Evolutionary conservation across 768 basidiomycete genomes (phyloP), one percentile per base, ranked within the genome.

Genomic region (Tricholoma flavovirens): DNA sequence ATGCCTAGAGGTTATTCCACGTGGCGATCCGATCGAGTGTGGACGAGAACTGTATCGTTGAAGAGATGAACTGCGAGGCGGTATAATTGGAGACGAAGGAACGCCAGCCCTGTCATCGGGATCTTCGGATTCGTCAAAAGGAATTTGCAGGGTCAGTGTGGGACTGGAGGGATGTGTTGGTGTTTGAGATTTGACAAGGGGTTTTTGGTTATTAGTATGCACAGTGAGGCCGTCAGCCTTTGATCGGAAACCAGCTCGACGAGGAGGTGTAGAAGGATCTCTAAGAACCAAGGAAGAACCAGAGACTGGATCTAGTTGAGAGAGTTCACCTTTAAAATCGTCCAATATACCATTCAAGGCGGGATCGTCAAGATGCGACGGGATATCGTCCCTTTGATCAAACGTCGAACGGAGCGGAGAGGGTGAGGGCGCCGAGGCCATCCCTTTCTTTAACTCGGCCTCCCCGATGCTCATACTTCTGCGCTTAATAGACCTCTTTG

Each of bases 391-490:
- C 54, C 51, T 49, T 52, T 55, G 50, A 38, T 64, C 67, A 64
- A 64, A 56, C 19, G 75, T 66, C 38, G 72, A 60, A 22, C 77
- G 73, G 5, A 72, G 69, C 21, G 72, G 71, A 49, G 72, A 71
- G 14, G 70, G 59, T 5, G 76, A 63, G 33, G 75, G 67, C 19
- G 75, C 61, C 46, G 74, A 66, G 2, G 71, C 54, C 56, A 74
- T 67, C 2, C 72, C 66, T 59, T 77, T 77, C 66, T 81, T 77
- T 49, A 80, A 61, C 36, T 87, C 87, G 6, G 77, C 77, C 64
- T 87, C 83, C 51, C 86, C 80, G 51, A 87, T 81, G 60, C 88
- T 90, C 80, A 85, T 81, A 65, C 87, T 90, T 57, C 88, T 74
- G 61, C 86, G 80, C 61, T 86, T 84, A 59, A 67, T 67, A 50